Evolutionary conservation across 768 basidiomycete genomes (phyloP).

Genomic region (Suillus discolor): DNA sequence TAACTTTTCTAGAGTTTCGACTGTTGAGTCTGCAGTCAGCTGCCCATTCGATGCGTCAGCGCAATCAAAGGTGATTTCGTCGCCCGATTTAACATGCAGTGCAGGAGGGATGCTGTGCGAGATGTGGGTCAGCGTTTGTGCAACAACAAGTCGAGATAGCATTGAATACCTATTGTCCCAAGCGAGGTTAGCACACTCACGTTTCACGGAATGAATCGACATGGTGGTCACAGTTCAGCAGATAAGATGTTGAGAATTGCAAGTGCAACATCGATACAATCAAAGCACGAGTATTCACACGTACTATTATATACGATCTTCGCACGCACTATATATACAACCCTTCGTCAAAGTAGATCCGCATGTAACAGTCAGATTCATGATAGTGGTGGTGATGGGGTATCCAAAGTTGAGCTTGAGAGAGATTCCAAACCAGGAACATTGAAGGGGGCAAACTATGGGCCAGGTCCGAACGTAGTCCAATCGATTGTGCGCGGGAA

Average conservation of each 20-base stretch:
- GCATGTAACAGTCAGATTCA: neutral
- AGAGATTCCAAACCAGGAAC: neutral
- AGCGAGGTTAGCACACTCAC: constrained; percentile 53
- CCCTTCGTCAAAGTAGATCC: neutral
- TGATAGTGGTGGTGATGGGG: neutral
- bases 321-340: constrained; percentile 7
- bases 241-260: neutral
- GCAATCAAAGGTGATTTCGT: constrained; percentile 58
- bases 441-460: neutral
- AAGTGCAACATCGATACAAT: neutral
- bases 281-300: neutral
- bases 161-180: constrained; percentile 58
- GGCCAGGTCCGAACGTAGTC: constrained; percentile 27
- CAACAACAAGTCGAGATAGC: neutral
- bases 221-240: constrained; percentile 19
- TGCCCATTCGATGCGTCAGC: constrained; percentile 68
- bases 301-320: constrained; percentile 1
- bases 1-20: constrained; percentile 39
- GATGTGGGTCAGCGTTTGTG: neutral
- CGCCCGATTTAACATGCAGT: constrained; percentile 52
- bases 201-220: constrained; percentile 59
- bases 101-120: constrained; percentile 51
- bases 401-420: neutral
- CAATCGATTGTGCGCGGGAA: constrained; percentile 37
- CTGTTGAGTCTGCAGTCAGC: constrained; percentile 46